These are phyloP conservation scores for Zoysia japonica DNA, from an alignment of 176 grass and related monocot genomes.

Conservation along the genomic window DNA sequence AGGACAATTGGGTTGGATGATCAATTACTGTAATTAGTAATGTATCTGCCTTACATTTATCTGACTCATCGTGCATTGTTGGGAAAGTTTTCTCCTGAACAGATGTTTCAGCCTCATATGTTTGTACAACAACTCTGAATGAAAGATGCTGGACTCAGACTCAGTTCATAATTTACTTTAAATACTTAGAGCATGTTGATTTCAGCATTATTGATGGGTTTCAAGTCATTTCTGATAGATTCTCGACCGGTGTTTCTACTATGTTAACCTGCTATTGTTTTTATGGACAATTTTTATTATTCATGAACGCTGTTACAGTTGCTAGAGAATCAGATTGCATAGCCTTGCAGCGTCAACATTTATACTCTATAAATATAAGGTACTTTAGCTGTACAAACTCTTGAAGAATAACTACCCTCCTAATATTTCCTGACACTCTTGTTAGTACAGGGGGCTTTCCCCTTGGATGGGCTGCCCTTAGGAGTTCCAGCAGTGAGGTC, in stretches of 20 bases:
- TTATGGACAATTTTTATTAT: neutral
- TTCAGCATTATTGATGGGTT: neutral
- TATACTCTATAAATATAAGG: neutral
- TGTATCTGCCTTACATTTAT: neutral
- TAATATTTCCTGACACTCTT: slow-evolving; percentile 37
- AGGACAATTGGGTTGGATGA: too few relatives aligned
- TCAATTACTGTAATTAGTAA: neutral
- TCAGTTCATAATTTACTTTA: neutral
- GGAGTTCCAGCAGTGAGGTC: slow-evolving; percentile 56
- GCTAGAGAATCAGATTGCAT: neutral
- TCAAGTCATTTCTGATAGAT: neutral
- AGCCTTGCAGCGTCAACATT: neutral
- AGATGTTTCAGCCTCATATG: too few relatives aligned
- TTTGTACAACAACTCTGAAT: neutral
- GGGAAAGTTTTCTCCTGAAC: too few relatives aligned
- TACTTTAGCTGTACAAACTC: neutral
- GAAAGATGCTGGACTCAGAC: neutral
- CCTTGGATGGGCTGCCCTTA: neutral
- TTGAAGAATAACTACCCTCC: neutral
- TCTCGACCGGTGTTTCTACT: neutral
- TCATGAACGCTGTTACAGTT: neutral
- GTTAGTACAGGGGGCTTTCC: slow-evolving; percentile 10
- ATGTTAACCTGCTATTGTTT: neutral
- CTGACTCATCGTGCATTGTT: too few relatives aligned
- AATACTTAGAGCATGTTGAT: neutral